Base-by-base conservation (phyloP, 2,329 filamentous ascomycete genomes). In the Fonsecaea nubica region DNA sequence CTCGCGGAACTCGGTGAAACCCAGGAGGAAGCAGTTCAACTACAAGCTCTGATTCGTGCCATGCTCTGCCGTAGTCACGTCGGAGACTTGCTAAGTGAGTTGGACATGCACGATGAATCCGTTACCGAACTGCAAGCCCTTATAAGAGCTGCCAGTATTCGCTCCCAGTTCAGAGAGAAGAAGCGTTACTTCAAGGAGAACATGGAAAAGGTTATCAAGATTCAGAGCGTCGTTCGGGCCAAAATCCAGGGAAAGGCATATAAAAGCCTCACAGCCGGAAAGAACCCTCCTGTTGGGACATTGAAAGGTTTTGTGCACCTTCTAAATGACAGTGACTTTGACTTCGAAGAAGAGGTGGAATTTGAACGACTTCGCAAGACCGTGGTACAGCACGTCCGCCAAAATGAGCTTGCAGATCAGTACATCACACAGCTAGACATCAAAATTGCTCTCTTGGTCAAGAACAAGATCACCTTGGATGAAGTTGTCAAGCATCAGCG, bases 381-480 rank as follows among this genome's bases (percentile, higher is more conserved):
- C 3, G 95, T 99, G 15, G 93, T 99, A 6, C 93, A 98, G 76
- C 93, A 98, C 76, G 95, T 99, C 9, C 90, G 94, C 56, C 93
- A 97, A 74, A 99, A 99, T 75, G 95, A 99, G 80, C 89, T 96
- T 83, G 88, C 96, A 45, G 95, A 99, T 80, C 93, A 97, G 77
- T 99, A 99, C 76, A 97, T 99, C 72, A 93, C 97, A 74, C 95
- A 99, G 77, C 86, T 99, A 40, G 96, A 99, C 76, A 97, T 99
- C 83, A 99, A 99, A 82, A 99, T 99, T 77, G 95, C 95, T 0
- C 86, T 99, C 2, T 85, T 99, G 18, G 95, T 99, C 74, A 98
- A 98, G 85, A 99, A 99, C 86, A 99, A 99, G 80, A 99, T 99
- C 75, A 98, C 95, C 0, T 85, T 99, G 3, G 95, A 99, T 75